Evolutionary conservation across 108 stramenopile genomes (phyloP), one percentile per base, ranked within the genome.

Genomic region (Cyclotella choctawhatcheeana): DNA sequence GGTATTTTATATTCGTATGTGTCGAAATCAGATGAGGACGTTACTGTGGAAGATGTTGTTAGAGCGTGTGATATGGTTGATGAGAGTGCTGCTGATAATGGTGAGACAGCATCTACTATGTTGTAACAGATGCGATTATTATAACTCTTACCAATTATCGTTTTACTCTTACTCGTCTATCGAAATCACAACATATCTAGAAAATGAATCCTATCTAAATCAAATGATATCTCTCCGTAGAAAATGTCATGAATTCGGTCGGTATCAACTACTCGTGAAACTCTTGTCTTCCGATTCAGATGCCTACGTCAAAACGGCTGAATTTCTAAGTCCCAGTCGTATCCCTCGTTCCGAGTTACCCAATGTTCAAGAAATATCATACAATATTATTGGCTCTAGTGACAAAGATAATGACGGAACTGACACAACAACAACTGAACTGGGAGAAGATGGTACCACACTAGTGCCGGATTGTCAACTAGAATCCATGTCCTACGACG

Each of bases 311-410:
- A 86, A 75, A 13, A 91, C 90, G 2, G 93, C 90, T 3, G 63
- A 68, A 34, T 94, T 94, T 76, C 35, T 94, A 31, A 86, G 86
- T 58, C 89, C 90, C 16, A 88, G 82, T 64, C 82, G 90, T 27
- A 91, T 91, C 30, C 71, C 86, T 4, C 62, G 92, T 8, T 27
- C 22, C 26, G 79, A 88, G 25, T 66, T 91, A 31, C 90, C 89
- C 5, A 91, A 93, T 73, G 78, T 89, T 12, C 93, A 93, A 68
- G 90, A 93, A 79, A 84, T 91, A 10, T 62, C 76, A 13, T 88
- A 74, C 55, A 27, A 13, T 35, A 2, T 22, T 34, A 0, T 37
- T 17, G 16, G n/a, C n/a, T n/a, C n/a, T 5, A 16, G 33, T 5
- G 24, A 58, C 17, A 50, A 34, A 5, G 51, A 43, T 18, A 43